These are phyloP conservation scores for Colletotrichum eleusines DNA, from an alignment of 2,329 filamentous ascomycete species.

Conservation along the genomic window DNA sequence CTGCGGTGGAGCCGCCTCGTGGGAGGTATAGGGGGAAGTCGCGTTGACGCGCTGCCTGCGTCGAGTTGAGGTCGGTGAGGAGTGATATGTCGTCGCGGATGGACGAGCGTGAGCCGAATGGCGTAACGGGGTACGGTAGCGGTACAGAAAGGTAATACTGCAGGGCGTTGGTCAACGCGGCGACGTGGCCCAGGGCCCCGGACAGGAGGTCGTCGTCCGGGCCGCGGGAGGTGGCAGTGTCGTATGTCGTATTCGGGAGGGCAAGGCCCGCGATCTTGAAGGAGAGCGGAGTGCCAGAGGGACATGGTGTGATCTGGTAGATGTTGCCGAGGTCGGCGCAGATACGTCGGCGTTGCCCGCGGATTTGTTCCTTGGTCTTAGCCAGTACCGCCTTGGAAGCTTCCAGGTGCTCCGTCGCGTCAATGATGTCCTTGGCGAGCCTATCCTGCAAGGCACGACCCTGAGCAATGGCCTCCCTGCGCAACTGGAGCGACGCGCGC, in stretches of 20 bases:
- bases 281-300: slow-evolving; percentile 70
- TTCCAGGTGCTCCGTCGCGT: slow-evolving; percentile 70
- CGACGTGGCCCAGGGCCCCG: slow-evolving; percentile 84
- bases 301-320: slow-evolving; percentile 80
- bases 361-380: slow-evolving; percentile 74
- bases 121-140: slow-evolving; percentile 82
- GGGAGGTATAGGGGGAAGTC: slow-evolving; percentile 84
- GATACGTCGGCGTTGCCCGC: slow-evolving; percentile 88
- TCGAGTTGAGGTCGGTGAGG: slow-evolving; percentile 53
- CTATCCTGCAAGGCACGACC: slow-evolving; percentile 71
- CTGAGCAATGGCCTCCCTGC: slow-evolving; percentile 75
- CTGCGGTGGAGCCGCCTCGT: slow-evolving; percentile 69
- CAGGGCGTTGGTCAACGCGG: slow-evolving; percentile 79
- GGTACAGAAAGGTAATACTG: slow-evolving; percentile 85
- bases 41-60: slow-evolving; percentile 60
- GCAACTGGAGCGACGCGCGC: slow-evolving; percentile 71
- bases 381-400: slow-evolving; percentile 67
- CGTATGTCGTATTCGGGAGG: slow-evolving; percentile 85
- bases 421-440: slow-evolving; percentile 70
- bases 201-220: slow-evolving; percentile 77
- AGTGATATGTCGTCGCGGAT: slow-evolving; percentile 81
- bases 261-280: slow-evolving; percentile 86
- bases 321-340: slow-evolving; percentile 84
- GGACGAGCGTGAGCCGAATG: slow-evolving; percentile 79
- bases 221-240: slow-evolving; percentile 57